phyloP scores from a whole-genome alignment of 257 asterid genomes.

The Solanum medicagineum region DNA sequence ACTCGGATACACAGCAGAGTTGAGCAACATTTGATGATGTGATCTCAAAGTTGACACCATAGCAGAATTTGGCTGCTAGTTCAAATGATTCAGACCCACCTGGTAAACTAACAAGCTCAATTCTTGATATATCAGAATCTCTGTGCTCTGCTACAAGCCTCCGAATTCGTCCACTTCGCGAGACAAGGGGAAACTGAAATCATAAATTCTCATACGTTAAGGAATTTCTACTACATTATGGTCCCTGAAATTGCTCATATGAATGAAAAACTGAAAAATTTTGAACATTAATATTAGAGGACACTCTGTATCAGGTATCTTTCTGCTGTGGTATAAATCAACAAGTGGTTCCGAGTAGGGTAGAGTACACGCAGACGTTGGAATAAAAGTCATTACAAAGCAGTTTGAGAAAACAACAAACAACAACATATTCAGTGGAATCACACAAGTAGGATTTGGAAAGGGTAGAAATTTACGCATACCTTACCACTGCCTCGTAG shows the following conservation, averaged over 20 bases:
- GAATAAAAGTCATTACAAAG: background rate
- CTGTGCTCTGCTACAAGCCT: slow-evolving; percentile 70
- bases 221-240: background rate
- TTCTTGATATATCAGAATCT: slow-evolving; percentile 46
- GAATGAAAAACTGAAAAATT: background rate
- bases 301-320: background rate
- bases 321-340: background rate
- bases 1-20: slow-evolving; percentile 64
- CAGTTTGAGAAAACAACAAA: too few species aligned
- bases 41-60: slow-evolving; percentile 87
- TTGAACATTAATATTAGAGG: background rate
- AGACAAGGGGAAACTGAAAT: slow-evolving; percentile 87
- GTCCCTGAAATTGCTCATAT: background rate
- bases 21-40: slow-evolving; percentile 77
- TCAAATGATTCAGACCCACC: slow-evolving; percentile 84
- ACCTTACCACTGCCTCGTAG: too few species aligned
- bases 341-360: background rate
- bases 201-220: background rate
- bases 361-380: background rate
- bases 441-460: accelerated
- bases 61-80: slow-evolving; percentile 88
- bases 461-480: too few species aligned
- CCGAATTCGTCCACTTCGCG: slow-evolving; percentile 83
- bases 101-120: slow-evolving; percentile 72
- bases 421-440: too few species aligned